Evolutionary conservation across 768 basidiomycete species (phyloP).

Genomic region (Porpolomopsis calyptriformis): DNA sequence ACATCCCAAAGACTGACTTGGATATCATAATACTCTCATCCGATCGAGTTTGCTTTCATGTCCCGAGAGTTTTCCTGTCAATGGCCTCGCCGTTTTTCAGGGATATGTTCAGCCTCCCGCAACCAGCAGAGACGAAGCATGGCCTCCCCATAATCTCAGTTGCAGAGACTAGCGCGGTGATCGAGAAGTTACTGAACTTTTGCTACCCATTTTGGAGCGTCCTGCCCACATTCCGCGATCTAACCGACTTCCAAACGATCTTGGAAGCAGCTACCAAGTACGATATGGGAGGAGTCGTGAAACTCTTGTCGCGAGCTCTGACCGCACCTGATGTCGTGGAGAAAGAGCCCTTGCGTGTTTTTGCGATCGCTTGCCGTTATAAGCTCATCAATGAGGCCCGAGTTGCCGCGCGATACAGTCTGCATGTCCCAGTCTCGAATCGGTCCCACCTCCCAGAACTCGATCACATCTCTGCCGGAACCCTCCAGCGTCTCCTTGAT

Average conservation of each 20-base stretch:
- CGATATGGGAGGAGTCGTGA: conserved; percentile 37
- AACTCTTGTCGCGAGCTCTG: conserved; percentile 21
- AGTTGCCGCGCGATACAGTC: conserved; percentile 24
- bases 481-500: conserved; percentile 30
- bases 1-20: conserved; percentile 29
- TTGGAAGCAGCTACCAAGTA: conserved; percentile 40
- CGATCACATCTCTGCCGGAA: conserved; percentile 30
- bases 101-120: conserved; percentile 44
- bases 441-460: conserved; percentile 25
- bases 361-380: conserved; percentile 32
- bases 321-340: conserved; percentile 25
- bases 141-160: conserved; percentile 36
- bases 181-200: conserved; percentile 33
- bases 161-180: conserved; percentile 32
- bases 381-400: conserved; percentile 26
- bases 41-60: conserved; percentile 40
- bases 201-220: conserved; percentile 30
- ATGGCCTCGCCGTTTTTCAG: conserved; percentile 50
- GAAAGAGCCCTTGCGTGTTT: conserved; percentile 30
- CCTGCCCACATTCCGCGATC: conserved; percentile 21
- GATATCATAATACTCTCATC: conserved; percentile 48
- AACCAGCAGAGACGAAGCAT: conserved; percentile 26
- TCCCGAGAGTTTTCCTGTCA: conserved; percentile 44
- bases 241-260: conserved; percentile 32
- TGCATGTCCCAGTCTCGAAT: conserved; percentile 21